Evolutionary conservation across 108 stramenopile species (phyloP), one percentile per base, ranked within the genome.

Genomic region (Cyclostephanos tholiformis): DNA sequence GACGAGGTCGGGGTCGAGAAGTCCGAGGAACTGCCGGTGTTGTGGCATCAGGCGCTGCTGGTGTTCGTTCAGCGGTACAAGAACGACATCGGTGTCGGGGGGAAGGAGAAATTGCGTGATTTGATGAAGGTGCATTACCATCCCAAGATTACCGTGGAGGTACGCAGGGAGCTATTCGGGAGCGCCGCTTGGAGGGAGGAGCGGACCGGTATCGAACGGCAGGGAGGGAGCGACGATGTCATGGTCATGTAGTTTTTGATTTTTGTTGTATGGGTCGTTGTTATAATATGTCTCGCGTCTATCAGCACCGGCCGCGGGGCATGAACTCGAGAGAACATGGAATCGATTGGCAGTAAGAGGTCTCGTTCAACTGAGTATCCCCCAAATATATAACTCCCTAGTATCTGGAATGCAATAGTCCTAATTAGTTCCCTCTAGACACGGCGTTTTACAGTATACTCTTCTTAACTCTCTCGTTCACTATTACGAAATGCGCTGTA

Each of bases 11-110:
- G 41, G 41, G 41, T 41, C 41, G 1, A 46, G 11, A 46, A 14
- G 44, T 13, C 69, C n/a, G 72, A 71, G 36, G 72, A 63, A 35
- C 74, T 98, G 23, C 97, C 97, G 16, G 98, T 98, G 0, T 72
- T 99, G 69, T 99, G 99, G 99, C 99, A 99, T 84, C 98, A 98
- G 85, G 83, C 94, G 4, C 67, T 99, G 44, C 75, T 99, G 49
- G 84, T 86, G 0, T 99, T 99, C 81, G 91, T 89, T 8, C 95
- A 98, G 77, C 85, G 98, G 4, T 99, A 99, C 84, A 97, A 97
- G 70, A 85, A 82, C 57, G 95, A 96, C 72, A 65, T 98, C 22
- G 76, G 91, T 46, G 87, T 86, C 52, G 87, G 84, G 51, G 94
- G 91, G 29, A 88, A 91, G 66, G 96, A 95, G 55, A 66, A 83